Conservation (phyloP, 805 yeast genomes). For the Cyberlindnera misumaiensis region DNA sequence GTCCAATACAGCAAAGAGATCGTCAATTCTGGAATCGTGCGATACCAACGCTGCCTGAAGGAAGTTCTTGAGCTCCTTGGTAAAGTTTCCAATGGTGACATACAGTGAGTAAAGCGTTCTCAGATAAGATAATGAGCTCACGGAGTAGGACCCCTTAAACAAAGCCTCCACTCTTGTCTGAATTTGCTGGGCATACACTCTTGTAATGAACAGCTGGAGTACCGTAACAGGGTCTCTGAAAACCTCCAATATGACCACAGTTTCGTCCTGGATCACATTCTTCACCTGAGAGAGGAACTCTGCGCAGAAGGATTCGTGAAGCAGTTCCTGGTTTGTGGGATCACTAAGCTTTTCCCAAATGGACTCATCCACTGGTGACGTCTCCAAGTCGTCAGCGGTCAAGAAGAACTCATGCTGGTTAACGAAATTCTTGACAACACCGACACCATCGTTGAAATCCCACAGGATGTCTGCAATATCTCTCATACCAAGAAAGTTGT, state of each 20-base stretch:
- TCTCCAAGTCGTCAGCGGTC: conserved; percentile 23
- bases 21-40: conserved; percentile 29
- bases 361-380: conserved; percentile 33
- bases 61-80: conserved; percentile 58
- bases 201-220: conserved; percentile 59
- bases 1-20: conserved; percentile 49
- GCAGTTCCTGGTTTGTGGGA: conserved; percentile 43
- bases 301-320: conserved; percentile 47
- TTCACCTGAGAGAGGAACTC: conserved; percentile 48
- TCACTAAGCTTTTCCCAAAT: conserved; percentile 57
- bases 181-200: conserved; percentile 70
- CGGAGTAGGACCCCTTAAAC: conserved; percentile 54
- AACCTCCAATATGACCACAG: conserved; percentile 64
- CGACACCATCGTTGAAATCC: conserved; percentile 78
- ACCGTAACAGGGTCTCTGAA: conserved; percentile 66
- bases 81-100: conserved; percentile 49
- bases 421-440: conserved; percentile 76
- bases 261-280: conserved; percentile 61
- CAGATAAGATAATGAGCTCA: conserved; percentile 65
- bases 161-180: conserved; percentile 50
- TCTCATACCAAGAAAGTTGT: conserved; percentile 64
- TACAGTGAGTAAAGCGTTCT: conserved; percentile 68
- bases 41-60: conserved; percentile 38
- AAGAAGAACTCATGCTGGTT: conserved; percentile 69
- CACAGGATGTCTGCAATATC: conserved; percentile 68